phyloP scores from a whole-genome alignment of 352 stramenopile species.

The Phytophthora litchii region DNA sequence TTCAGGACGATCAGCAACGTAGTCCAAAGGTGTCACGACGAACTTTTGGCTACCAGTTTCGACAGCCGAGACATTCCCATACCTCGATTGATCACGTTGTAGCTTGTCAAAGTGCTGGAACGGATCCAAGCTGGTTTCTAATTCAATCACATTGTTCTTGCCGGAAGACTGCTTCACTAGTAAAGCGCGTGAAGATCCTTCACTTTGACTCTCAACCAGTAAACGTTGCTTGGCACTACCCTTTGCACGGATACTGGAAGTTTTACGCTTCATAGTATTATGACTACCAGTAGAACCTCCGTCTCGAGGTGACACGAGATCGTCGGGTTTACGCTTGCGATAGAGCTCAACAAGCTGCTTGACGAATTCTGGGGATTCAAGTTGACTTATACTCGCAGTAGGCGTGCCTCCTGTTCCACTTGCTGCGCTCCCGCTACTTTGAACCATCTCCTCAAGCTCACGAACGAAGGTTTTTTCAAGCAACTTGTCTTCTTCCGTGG shows the following conservation, averaged over 20 bases:
- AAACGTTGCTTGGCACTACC: slow-evolving; percentile 52
- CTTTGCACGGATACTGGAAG: slow-evolving; percentile 30
- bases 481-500: slow-evolving; percentile 72
- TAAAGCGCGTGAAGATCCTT: slow-evolving; percentile 40
- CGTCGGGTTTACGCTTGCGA: slow-evolving; percentile 71
- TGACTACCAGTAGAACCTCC: slow-evolving; percentile 1
- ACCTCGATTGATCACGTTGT: slow-evolving; percentile 31
- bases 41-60: slow-evolving; percentile 10
- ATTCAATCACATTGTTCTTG: slow-evolving; percentile 31
- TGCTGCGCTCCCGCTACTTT: slow-evolving; percentile 16
- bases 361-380: slow-evolving; percentile 60
- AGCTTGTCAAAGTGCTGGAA: slow-evolving; percentile 65
- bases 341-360: slow-evolving; percentile 81
- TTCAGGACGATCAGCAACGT: slow-evolving; percentile 70
- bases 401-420: slow-evolving; percentile 14
- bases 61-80: slow-evolving; percentile 8
- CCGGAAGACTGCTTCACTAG: slow-evolving; percentile 32
- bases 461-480: slow-evolving; percentile 65
- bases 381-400: slow-evolving; percentile 23
- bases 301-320: slow-evolving; percentile 29
- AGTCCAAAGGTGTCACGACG: slow-evolving; percentile 72
- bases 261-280: slow-evolving; percentile 21
- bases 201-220: slow-evolving; percentile 42
- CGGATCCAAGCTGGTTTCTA: slow-evolving; percentile 68
- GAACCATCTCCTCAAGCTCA: slow-evolving; percentile 77